phyloP scores from a whole-genome alignment of 1,284 basidiomycete species.

The Cutaneotrichosporon mucoides region DNA sequence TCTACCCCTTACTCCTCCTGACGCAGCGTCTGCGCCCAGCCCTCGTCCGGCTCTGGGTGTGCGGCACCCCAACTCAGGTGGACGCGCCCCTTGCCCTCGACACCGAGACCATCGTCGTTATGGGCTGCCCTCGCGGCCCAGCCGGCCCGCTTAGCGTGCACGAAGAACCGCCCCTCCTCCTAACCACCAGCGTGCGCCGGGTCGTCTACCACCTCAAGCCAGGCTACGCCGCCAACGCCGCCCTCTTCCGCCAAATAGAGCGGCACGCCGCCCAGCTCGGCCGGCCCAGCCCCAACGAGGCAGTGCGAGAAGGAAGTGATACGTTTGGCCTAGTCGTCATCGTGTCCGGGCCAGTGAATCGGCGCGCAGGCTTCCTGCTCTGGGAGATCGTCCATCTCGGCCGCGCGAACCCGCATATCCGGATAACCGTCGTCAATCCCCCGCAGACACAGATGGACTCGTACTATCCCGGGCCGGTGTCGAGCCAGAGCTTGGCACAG shows the following conservation, averaged over 20 bases:
- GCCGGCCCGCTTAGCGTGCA: not conserved
- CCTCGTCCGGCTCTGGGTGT: not conserved
- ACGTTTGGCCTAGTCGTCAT: not conserved
- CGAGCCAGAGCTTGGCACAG: not conserved
- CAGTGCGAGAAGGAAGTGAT: too few species aligned
- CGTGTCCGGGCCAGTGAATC: not conserved
- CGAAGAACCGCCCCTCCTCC: not conserved
- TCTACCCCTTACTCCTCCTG: not conserved
- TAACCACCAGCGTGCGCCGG: not conserved
- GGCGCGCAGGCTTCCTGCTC: not conserved
- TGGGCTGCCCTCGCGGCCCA: not conserved
- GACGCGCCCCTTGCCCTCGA: not conserved
- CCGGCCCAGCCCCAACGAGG: too few species aligned
- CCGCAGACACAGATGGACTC: not conserved
- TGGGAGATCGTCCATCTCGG: not conserved
- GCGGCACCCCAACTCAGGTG: not conserved
- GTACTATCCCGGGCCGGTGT: not conserved
- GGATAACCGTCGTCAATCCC: not conserved
- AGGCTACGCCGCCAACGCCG: not conserved
- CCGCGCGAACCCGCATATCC: not conserved
- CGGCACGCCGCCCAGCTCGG: not conserved
- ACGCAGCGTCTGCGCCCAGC: not conserved
- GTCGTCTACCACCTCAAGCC: not conserved
- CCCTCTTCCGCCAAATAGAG: not conserved
- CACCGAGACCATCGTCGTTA: not conserved